Conservation (phyloP, 192 early-diverging fungal species). For the Rhizophlyctis rosea region DNA sequence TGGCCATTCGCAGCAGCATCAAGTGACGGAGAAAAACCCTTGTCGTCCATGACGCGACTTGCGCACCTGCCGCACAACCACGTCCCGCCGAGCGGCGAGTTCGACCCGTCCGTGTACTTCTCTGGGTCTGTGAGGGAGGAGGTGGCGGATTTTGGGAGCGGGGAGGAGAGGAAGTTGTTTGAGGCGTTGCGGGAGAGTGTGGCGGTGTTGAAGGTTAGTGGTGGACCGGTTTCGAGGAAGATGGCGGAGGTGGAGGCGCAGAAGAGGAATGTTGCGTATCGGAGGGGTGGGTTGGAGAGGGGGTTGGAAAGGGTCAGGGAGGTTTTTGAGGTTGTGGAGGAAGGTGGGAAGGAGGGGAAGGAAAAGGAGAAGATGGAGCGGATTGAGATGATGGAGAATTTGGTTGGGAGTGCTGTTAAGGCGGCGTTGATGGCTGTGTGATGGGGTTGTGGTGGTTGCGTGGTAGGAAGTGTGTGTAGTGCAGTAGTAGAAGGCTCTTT, state of each 20-base stretch:
- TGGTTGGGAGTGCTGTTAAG: not conserved
- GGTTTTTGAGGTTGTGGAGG: not conserved
- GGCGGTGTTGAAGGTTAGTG: not conserved
- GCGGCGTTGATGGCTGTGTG: not conserved
- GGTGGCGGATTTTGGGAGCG: too few relatives aligned
- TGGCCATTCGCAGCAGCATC: too few relatives aligned
- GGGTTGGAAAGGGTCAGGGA: not conserved
- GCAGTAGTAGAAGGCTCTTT: too few relatives aligned
- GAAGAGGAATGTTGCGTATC: not conserved
- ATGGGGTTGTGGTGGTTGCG: conserved; percentile 1
- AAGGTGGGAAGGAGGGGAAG: not conserved
- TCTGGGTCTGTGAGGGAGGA: too few relatives aligned
- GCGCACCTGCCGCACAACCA: not conserved
- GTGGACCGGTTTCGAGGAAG: not conserved
- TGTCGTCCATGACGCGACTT: not conserved
- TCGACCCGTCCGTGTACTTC: not conserved
- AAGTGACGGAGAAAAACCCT: too few relatives aligned
- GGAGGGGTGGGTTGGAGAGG: not conserved
- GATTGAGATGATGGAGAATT: not conserved
- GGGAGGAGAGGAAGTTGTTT: too few relatives aligned
- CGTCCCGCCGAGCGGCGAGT: not conserved
- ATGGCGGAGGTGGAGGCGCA: not conserved
- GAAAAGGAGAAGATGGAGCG: not conserved
- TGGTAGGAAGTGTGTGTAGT: too few relatives aligned
- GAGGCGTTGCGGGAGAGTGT: not conserved